These are phyloP conservation scores for Fremontodendron californicum DNA, from an alignment of 345 rosid genomes.

Conservation along the genomic window DNA sequence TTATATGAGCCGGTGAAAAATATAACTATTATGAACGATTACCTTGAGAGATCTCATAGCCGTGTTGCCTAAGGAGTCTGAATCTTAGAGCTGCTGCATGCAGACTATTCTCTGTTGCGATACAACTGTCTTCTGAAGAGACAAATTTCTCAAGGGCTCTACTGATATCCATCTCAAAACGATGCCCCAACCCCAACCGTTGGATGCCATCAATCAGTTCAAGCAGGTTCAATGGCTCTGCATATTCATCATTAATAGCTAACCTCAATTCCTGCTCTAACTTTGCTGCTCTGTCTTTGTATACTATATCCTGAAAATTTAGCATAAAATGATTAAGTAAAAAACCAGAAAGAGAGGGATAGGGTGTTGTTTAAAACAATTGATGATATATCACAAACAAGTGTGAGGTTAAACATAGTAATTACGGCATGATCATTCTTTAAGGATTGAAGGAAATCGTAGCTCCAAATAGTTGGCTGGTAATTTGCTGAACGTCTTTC, in stretches of 20 bases:
- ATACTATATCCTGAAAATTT: conserved; percentile 12
- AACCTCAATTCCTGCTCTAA: conserved; percentile 31
- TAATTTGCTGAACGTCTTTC: conserved; percentile 10
- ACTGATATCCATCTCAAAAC: conserved; percentile 31
- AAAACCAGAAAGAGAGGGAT: neutral
- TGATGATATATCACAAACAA: neutral
- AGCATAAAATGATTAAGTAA: neutral
- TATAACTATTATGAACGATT: too few relatives aligned
- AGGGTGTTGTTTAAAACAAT: neutral
- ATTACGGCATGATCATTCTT: neutral
- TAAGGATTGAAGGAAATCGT: conserved; percentile 9
- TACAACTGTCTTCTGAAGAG: neutral
- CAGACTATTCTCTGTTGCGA: conserved; percentile 12
- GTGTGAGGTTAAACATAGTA: neutral
- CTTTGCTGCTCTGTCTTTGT: conserved; percentile 11
- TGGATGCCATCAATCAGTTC: conserved; percentile 42
- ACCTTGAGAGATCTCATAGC: conserved; percentile 40
- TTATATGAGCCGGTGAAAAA: too few relatives aligned
- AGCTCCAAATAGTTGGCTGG: conserved; percentile 10
- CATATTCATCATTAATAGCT: conserved; percentile 14
- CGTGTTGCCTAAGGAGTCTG: conserved; percentile 50
- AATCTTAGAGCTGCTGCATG: conserved; percentile 35
- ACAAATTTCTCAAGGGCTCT: conserved; percentile 19
- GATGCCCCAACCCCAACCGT: conserved; percentile 34
- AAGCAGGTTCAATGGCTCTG: conserved; percentile 15